These are phyloP conservation scores for Pestalotiopsis sp. DNA, from an alignment of 2,329 filamentous ascomycete genomes.

Conservation along the genomic window DNA sequence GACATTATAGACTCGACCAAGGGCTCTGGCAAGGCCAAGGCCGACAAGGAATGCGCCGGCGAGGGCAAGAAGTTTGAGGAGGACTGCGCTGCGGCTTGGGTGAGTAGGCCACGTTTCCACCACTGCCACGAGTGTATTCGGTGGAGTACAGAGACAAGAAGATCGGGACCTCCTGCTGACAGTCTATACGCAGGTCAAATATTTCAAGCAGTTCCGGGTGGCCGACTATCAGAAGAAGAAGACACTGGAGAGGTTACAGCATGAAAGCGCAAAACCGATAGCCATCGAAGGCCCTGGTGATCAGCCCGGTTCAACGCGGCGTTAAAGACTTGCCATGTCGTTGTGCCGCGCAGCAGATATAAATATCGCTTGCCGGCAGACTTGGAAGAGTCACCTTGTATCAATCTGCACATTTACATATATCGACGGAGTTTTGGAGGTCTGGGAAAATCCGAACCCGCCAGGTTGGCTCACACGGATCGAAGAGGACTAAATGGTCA, in stretches of 20 bases:
- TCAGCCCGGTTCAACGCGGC: constrained; percentile 9
- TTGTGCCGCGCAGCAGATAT: neutral
- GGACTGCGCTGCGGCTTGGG: constrained; percentile 90
- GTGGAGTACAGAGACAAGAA: neutral
- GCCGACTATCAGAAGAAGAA: constrained; percentile 87
- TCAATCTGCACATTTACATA: constrained; percentile 1
- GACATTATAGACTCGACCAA: constrained; percentile 77
- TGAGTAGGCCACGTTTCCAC: constrained; percentile 46
- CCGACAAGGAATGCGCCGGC: constrained; percentile 57
- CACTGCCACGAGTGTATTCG: neutral
- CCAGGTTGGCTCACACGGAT: neutral
- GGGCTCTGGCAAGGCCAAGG: constrained; percentile 54
- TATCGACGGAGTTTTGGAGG: neutral
- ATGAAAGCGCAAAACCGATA: constrained; percentile 71
- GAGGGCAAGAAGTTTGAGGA: constrained; percentile 73
- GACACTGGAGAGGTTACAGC: constrained; percentile 74
- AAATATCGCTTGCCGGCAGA: neutral
- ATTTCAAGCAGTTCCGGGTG: constrained; percentile 96
- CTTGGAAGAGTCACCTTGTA: neutral
- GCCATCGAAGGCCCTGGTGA: constrained; percentile 19
- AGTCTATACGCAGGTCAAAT: constrained; percentile 69
- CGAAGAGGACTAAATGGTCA: neutral
- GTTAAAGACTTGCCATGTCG: neutral
- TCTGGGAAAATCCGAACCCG: neutral
- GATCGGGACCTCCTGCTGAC: neutral